Evolutionary conservation across 352 stramenopile genomes (phyloP).

Genomic region (Blastocystis sp.): DNA sequence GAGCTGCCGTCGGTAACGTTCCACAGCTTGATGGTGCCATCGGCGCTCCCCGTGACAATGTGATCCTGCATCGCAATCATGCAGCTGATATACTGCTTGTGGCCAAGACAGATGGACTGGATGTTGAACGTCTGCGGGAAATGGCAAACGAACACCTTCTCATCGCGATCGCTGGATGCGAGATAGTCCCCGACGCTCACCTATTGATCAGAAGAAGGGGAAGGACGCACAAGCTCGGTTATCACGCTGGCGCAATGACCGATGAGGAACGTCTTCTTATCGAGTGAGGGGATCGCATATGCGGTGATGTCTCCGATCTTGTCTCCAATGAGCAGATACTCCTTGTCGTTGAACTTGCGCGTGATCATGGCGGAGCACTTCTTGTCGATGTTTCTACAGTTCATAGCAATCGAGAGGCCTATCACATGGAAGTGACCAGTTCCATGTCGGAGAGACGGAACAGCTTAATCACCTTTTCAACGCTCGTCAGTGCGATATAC

Average conservation of each 20-base stretch:
- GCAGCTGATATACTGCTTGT: conserved; percentile 59
- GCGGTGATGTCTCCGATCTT: conserved; percentile 37
- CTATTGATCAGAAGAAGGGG: not conserved
- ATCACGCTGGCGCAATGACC: conserved; percentile 60
- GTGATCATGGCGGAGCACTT: conserved; percentile 45
- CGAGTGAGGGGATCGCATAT: conserved; percentile 5
- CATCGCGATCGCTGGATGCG: conserved; percentile 70
- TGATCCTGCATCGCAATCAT: not conserved
- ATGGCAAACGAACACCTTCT: conserved; percentile 68
- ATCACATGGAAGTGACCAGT: conserved; percentile 18
- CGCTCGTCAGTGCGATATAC: conserved; percentile 48
- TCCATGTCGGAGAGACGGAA: conserved; percentile 1
- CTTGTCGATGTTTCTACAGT: conserved; percentile 56
- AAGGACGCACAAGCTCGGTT: conserved; percentile 1
- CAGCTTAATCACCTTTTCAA: not conserved
- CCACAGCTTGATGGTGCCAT: conserved; percentile 34
- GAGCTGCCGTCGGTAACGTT: not conserved
- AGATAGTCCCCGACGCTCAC: conserved; percentile 40
- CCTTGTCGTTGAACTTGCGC: not conserved
- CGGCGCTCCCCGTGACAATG: conserved; percentile 38
- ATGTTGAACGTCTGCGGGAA: conserved; percentile 70
- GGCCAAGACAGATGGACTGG: conserved; percentile 68
- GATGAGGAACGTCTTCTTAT: conserved; percentile 24
- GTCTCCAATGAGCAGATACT: conserved; percentile 58
- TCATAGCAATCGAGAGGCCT: not conserved